Percentiles rank a stretch among this genome's conserved stretches.
Conservation (phyloP, 2,329 filamentous ascomycete species). For the Davidsoniella australis region DNA sequence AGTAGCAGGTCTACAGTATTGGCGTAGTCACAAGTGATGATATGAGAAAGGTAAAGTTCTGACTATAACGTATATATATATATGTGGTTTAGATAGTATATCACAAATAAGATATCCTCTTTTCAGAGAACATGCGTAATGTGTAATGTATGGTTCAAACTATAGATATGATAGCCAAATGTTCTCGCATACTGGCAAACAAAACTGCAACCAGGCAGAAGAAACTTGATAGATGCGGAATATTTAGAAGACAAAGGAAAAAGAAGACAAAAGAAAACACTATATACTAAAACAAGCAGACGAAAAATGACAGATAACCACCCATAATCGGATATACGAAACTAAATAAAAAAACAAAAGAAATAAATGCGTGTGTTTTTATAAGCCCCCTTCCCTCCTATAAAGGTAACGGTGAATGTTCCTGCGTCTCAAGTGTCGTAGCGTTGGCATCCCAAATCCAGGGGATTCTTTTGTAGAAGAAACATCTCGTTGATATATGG, state of each 20-base stretch:
- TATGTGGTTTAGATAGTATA: no score
- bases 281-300: constrained; percentile 1
- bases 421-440: background rate
- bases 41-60: no score
- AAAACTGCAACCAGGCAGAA: constrained; percentile 3
- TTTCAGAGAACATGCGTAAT: no score
- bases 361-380: background rate
- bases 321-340: no score
- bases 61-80: no score
- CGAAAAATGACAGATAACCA: background rate
- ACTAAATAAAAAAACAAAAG: background rate
- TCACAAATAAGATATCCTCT: no score
- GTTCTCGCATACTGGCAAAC: background rate
- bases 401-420: background rate
- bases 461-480: no score
- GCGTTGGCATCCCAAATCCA: background rate
- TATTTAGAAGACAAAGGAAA: background rate
- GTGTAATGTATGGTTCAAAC: background rate
- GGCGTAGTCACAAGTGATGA: no score
- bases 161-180: background rate
- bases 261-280: background rate
- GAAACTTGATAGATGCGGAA: background rate
- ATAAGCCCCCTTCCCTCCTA: no score
- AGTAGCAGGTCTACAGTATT: background rate
- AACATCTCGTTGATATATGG: background rate